Base-by-base conservation (phyloP, 257 asterid genomes). In the Coffea eugenioides region DNA sequence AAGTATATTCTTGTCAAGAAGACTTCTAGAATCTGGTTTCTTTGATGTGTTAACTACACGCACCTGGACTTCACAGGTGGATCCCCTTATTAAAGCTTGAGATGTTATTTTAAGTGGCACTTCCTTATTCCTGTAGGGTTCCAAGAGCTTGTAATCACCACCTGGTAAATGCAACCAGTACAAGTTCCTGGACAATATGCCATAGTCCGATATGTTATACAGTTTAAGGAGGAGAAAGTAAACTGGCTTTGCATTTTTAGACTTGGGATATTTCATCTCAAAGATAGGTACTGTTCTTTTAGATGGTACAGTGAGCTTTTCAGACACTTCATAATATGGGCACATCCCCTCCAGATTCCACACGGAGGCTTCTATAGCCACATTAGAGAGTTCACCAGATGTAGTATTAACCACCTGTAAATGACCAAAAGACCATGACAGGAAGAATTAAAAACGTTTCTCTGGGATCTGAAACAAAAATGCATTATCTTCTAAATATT, bases 141-240 rank as follows among this genome's bases (percentile, higher is more conserved):
- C 97, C 46, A 96, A 86, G 69, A 88, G 97, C 88, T 87, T 88
- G 92, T 96, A 96, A 84, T 93, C 94, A 14, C 91, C 91, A 45
- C 93, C 95, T 0, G 92, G 88, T 16, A 89, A 90, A 86, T 91
- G 92, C 85, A 93, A 81, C 99, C 99, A 96, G 81, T 96, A 96
- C n/a, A 96, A 92, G 91, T 96, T 96, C 81, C 99, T 86, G 2
- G 99, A 92, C 66, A 92, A 39, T 85, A 93, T 87, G 88, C 87
- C 71, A 52, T 89, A 2, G 67, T 91, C 94, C 16, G 91, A 87
- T 36, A 77, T 79, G 36, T 81, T 90, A 62, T 91, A 90, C 59
- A 96, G 97, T 79, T 96, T 96, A 15, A 96, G 96, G 48, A 96
- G 97, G 77, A 96, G 99, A 81, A 96, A 96, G 82, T 96, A 96